Evolutionary conservation across 1,139 yeast genomes (phyloP).

Genomic region (Suzukiozyma palmioleophila): DNA sequence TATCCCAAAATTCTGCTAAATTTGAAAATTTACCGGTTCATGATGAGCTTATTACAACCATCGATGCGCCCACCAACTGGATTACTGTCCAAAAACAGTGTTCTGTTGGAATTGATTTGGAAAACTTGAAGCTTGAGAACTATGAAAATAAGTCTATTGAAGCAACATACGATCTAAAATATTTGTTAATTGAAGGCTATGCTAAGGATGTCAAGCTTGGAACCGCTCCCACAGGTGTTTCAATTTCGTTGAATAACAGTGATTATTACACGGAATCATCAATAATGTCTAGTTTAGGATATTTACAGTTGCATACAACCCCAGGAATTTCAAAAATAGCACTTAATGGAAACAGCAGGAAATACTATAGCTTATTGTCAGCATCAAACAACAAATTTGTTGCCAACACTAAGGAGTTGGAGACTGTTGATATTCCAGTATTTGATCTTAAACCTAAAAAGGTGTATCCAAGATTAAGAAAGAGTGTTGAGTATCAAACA

Average conservation of each 20-base stretch:
- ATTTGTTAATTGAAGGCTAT: conserved; percentile 67
- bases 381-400: conserved; percentile 26
- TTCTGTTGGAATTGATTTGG: conserved; percentile 47
- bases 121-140: conserved; percentile 47
- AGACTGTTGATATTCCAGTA: conserved; percentile 21
- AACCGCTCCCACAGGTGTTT: conserved; percentile 47
- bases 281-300: conserved; percentile 72
- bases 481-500: conserved; percentile 37
- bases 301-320: conserved; percentile 63
- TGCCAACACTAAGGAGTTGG: conserved; percentile 18
- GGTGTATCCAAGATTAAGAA: conserved; percentile 42
- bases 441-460: conserved; percentile 43
- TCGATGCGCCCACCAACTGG: conserved; percentile 70
- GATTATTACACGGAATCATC: conserved; percentile 42
- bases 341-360: conserved; percentile 29
- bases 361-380: conserved; percentile 40
- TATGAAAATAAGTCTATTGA: conserved; percentile 12
- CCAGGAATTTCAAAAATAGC: conserved; percentile 64
- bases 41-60: conserved; percentile 49
- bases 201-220: conserved; percentile 42
- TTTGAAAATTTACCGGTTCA: conserved; percentile 40
- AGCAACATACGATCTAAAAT: conserved; percentile 31
- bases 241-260: conserved; percentile 32
- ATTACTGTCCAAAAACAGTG: conserved; percentile 42
- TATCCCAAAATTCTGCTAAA: conserved; percentile 10